Conservation (phyloP, 768 basidiomycete species). For the Trametes villosa region DNA sequence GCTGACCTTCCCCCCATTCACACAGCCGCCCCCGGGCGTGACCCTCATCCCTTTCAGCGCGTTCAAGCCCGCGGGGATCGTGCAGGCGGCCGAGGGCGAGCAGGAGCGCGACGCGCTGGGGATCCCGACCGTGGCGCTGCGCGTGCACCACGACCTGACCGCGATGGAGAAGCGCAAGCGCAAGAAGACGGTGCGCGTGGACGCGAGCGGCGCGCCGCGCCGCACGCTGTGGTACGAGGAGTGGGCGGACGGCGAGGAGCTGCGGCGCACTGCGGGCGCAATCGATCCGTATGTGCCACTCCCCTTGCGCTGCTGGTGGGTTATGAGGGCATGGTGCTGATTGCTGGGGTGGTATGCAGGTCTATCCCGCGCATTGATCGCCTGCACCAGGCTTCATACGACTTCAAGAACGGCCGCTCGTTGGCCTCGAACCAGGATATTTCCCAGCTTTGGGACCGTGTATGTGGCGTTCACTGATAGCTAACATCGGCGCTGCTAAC, state of each 20-base stretch:
- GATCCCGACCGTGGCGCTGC: conserved; percentile 64
- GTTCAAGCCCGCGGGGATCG: conserved; percentile 63
- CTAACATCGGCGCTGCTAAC: background rate
- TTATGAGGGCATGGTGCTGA: background rate
- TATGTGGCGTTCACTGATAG: conserved; percentile 31
- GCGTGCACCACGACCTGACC: conserved; percentile 59
- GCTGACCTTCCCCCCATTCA: conserved; percentile 52
- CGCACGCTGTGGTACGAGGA: conserved; percentile 64
- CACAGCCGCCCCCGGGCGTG: conserved; percentile 47
- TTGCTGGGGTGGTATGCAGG: conserved; percentile 36
- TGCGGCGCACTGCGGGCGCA: conserved; percentile 43
- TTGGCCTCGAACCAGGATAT: conserved; percentile 43
- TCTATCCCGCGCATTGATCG: conserved; percentile 52
- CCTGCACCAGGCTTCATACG: conserved; percentile 58
- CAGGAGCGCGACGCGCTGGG: conserved; percentile 58
- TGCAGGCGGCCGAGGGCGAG: conserved; percentile 42
- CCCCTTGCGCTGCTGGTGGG: background rate
- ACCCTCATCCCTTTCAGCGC: conserved; percentile 57
- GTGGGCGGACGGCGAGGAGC: conserved; percentile 68
- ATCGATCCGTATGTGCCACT: conserved; percentile 54
- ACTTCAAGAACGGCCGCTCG: conserved; percentile 52
- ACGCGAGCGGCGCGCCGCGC: conserved; percentile 28
- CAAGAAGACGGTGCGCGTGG: conserved; percentile 43
- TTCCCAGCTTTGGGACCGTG: conserved; percentile 66
- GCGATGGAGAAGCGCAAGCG: conserved; percentile 61